phyloP scores from a whole-genome alignment of 2,329 filamentous ascomycete species.

The Fusarium compactum region DNA sequence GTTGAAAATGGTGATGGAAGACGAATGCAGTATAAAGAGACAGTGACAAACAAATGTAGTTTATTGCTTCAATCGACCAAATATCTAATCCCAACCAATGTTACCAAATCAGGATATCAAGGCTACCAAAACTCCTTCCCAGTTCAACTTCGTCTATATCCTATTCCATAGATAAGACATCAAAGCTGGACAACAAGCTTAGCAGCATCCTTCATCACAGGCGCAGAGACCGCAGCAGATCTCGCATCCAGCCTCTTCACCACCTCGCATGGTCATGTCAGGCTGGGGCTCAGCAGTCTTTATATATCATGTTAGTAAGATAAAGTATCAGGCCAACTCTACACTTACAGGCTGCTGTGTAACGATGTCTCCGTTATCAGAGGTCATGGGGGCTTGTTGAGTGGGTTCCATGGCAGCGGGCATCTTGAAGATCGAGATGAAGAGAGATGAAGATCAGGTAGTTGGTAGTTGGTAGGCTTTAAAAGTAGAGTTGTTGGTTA shows the following conservation, averaged over 20 bases:
- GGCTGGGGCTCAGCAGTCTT: slow-evolving; percentile 57
- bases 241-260: slow-evolving; percentile 61
- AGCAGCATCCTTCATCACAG: slow-evolving; percentile 60
- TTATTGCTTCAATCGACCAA: slow-evolving; percentile 15
- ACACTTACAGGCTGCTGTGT: slow-evolving; percentile 58
- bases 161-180: background rate
- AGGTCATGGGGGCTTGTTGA: slow-evolving; percentile 60
- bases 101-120: slow-evolving; percentile 25
- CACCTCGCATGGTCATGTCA: slow-evolving; percentile 58
- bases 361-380: slow-evolving; percentile 52
- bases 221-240: slow-evolving; percentile 61
- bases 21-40: background rate
- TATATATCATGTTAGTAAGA: slow-evolving; percentile 15
- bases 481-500: slow-evolving; percentile 27
- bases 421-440: slow-evolving; percentile 50
- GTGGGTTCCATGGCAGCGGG: slow-evolving; percentile 56
- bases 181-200: slow-evolving; percentile 3
- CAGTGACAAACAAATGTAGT: background rate
- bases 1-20: background rate
- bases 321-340: background rate
- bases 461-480: slow-evolving; percentile 16
- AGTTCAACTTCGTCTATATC: slow-evolving; percentile 3
- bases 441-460: background rate
- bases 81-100: background rate
- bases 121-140: slow-evolving; percentile 31